Evolutionary conservation across 345 rosid species (phyloP).

Genomic region (Citrus inodora): DNA sequence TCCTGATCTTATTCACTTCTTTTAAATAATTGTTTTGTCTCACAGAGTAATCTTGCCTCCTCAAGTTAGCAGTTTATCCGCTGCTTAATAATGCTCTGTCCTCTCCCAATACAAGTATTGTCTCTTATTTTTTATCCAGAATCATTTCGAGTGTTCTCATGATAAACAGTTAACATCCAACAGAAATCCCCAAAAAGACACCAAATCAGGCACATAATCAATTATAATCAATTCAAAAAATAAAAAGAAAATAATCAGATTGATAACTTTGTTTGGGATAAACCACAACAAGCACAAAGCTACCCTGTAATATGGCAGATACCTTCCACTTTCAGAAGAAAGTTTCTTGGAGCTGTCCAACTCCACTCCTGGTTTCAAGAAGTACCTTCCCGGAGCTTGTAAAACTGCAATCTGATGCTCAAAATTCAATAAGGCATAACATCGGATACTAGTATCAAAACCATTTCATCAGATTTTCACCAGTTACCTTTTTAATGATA

Average conservation of each 20-base stretch:
- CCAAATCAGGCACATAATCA: neutral
- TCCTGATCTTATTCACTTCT: neutral
- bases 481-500: conserved; percentile 63
- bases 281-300: conserved; percentile 7
- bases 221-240: neutral
- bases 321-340: conserved; percentile 80
- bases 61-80: neutral
- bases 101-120: neutral
- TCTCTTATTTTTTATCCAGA: neutral
- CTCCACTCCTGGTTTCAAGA: conserved; percentile 67
- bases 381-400: conserved; percentile 79
- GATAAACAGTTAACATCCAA: neutral
- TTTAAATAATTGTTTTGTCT: neutral
- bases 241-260: neutral
- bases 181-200: neutral
- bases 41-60: neutral
- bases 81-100: neutral
- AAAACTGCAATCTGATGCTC: conserved; percentile 70
- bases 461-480: conserved; percentile 22
- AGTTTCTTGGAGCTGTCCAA: conserved; percentile 55
- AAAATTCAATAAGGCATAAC: conserved; percentile 30
- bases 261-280: neutral
- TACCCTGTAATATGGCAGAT: conserved; percentile 14
- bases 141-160: neutral
- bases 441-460: conserved; percentile 16